Percentiles rank a stretch among this genome's conserved stretches.
These are phyloP conservation scores for Metschnikowia cerradonensis DNA, from an alignment of 805 yeast genomes.

Conservation along the genomic window DNA sequence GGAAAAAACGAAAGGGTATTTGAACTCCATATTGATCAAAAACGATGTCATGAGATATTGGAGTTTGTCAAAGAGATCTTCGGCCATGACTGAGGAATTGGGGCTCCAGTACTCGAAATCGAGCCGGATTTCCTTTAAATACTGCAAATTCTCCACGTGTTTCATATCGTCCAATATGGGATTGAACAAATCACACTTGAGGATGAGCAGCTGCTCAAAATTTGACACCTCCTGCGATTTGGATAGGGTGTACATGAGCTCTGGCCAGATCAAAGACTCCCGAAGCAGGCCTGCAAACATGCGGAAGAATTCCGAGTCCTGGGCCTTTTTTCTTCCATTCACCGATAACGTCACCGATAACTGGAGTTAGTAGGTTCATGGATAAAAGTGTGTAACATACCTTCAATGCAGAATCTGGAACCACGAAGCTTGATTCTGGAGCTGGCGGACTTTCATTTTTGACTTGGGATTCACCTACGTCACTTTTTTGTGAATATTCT, in stretches of 20 bases:
- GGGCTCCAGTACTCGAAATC: conserved; percentile 11
- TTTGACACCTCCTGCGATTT: background rate
- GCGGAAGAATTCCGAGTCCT: conserved; percentile 9
- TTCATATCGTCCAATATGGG: conserved; percentile 12
- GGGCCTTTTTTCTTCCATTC: conserved; percentile 9
- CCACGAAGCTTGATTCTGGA: background rate
- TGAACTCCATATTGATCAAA: conserved; percentile 25
- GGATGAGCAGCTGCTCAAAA: conserved; percentile 1
- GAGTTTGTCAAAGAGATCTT: conserved; percentile 14
- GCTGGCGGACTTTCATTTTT: background rate
- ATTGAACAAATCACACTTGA: conserved; percentile 13
- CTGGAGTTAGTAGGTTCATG: conserved; percentile 4
- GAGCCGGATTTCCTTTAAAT: conserved; percentile 7
- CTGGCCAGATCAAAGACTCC: conserved; percentile 7
- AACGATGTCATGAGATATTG: conserved; percentile 22
- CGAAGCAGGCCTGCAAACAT: conserved; percentile 8
- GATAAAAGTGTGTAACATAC: background rate
- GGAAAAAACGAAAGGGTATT: conserved; percentile 31
- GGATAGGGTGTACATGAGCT: conserved; percentile 6
- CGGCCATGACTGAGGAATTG: conserved; percentile 4
- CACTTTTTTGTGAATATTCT: background rate
- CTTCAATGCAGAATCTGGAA: background rate
- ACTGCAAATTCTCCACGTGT: conserved; percentile 7
- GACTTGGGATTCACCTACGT: too few species aligned
- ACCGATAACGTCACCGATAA: conserved; percentile 8